phyloP scores from a whole-genome alignment of 164 flowering plant genomes.

The Umbilicus rupestris region DNA sequence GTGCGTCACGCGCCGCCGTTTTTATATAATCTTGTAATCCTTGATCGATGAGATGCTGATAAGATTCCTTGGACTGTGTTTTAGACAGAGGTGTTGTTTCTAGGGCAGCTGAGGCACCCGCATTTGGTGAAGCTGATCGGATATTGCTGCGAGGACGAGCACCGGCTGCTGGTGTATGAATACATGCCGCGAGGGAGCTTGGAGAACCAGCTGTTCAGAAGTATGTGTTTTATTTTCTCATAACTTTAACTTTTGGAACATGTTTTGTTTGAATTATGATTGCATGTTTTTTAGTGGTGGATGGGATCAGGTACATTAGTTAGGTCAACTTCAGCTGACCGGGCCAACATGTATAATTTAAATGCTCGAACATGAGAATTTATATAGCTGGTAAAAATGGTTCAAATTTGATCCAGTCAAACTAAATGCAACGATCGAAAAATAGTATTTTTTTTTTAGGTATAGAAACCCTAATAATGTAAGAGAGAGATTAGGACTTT shows the following conservation, averaged over 20 bases:
- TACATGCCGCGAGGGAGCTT: constrained; percentile 71
- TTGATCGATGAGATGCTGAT: no score
- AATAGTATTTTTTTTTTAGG: no score
- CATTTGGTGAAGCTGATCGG: constrained; percentile 83
- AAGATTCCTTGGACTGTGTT: neutral
- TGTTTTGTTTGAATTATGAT: neutral
- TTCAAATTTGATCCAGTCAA: no score
- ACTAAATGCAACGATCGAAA: no score
- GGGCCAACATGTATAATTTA: no score
- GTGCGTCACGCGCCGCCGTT: constrained; percentile 36
- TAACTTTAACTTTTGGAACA: neutral
- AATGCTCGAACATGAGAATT: no score
- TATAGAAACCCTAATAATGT: no score
- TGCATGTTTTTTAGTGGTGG: neutral
- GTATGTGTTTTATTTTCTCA: constrained; percentile 22
- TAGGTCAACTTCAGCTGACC: no score
- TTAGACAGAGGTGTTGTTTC: constrained; percentile 73
- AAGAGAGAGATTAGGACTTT: no score
- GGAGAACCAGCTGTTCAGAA: constrained; percentile 57
- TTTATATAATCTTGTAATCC: neutral
- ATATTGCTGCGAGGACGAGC: constrained; percentile 80
- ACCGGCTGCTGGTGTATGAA: constrained; percentile 75
- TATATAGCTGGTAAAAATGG: no score
- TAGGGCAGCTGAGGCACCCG: constrained; percentile 77
- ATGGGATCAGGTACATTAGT: neutral